Evolutionary conservation across 495 filamentous ascomycete genomes (phyloP).

Genomic region (Lasiosphaeria miniovina): DNA sequence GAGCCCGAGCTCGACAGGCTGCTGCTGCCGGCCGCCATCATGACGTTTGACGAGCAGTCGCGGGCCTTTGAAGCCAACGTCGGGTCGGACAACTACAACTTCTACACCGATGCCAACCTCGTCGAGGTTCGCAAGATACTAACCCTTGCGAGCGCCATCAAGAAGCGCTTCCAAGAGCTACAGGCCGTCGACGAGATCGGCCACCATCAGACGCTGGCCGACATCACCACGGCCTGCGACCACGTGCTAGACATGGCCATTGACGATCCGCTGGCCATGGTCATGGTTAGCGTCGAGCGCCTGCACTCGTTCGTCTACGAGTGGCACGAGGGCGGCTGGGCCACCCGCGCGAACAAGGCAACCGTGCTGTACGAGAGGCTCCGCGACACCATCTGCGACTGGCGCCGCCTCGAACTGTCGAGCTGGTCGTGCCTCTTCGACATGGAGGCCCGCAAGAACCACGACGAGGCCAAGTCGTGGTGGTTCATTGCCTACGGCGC

Average conservation of each 20-base stretch:
- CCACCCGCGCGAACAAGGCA: slow-evolving; percentile 73
- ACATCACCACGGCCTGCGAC: slow-evolving; percentile 71
- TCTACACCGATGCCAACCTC: slow-evolving; percentile 80
- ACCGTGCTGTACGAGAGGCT: slow-evolving; percentile 66
- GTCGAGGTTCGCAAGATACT: slow-evolving; percentile 69
- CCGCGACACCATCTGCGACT: slow-evolving; percentile 72
- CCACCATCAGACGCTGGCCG: slow-evolving; percentile 59
- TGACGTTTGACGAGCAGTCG: slow-evolving; percentile 58
- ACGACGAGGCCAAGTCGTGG: slow-evolving; percentile 79
- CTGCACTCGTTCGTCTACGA: slow-evolving; percentile 79
- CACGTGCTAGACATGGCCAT: slow-evolving; percentile 71
- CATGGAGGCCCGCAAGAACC: slow-evolving; percentile 70
- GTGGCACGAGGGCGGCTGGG: slow-evolving; percentile 81
- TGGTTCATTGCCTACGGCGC: slow-evolving; percentile 95
- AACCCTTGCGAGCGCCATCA: slow-evolving; percentile 59
- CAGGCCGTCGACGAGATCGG: slow-evolving; percentile 56
- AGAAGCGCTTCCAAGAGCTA: slow-evolving; percentile 66
- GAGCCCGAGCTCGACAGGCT: slow-evolving; percentile 40
- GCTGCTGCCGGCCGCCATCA: slow-evolving; percentile 62
- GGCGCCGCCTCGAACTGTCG: slow-evolving; percentile 85
- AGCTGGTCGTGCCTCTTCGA: slow-evolving; percentile 93
- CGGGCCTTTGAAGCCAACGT: slow-evolving; percentile 47
- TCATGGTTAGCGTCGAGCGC: slow-evolving; percentile 79
- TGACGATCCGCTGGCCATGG: slow-evolving; percentile 80
- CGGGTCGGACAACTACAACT: slow-evolving; percentile 63